phyloP scores from a whole-genome alignment of 2,329 filamentous ascomycete species.

The Nectriaceae sp. region DNA sequence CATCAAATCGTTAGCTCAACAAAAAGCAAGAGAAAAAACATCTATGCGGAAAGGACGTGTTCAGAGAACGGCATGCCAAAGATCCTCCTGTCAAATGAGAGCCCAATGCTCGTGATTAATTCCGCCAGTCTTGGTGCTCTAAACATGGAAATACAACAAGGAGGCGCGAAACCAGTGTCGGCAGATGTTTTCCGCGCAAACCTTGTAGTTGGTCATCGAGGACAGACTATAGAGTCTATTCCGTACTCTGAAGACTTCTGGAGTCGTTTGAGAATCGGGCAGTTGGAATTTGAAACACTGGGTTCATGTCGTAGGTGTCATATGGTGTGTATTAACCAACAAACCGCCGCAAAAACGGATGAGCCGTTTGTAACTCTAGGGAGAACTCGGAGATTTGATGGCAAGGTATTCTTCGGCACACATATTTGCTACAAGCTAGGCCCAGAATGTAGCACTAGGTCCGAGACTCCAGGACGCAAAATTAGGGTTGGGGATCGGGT shows the following conservation, averaged over 20 bases:
- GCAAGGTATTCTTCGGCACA: conserved; percentile 86
- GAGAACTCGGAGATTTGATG: conserved; percentile 80
- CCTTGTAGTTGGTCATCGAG: conserved; percentile 65
- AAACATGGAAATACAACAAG: conserved; percentile 69
- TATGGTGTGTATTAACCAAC: conserved; percentile 94
- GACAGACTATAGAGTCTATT: conserved; percentile 41
- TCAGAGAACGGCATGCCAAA: too few species aligned
- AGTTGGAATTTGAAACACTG: conserved; percentile 67
- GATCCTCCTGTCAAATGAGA: conserved; percentile 89
- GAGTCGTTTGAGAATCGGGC: conserved; percentile 67
- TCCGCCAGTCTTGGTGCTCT: conserved; percentile 76
- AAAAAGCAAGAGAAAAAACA: conserved; percentile 50
- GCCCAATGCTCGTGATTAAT: conserved; percentile 84
- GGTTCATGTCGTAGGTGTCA: conserved; percentile 88
- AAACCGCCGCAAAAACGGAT: conserved; percentile 72
- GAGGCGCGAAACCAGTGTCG: conserved; percentile 65
- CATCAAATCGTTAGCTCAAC: conserved; percentile 47
- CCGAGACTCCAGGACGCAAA: too few species aligned
- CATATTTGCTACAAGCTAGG: conserved; percentile 70
- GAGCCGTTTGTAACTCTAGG: conserved; percentile 89
- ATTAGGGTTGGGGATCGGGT: too few species aligned
- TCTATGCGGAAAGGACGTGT: conserved; percentile 41
- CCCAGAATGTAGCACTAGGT: too few species aligned
- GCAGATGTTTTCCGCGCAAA: conserved; percentile 87
- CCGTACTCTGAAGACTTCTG: conserved; percentile 81